Percentiles rank a stretch among this genome's conserved stretches.
Evolutionary conservation across 768 basidiomycete species (phyloP).

Genomic region (Tylopilus subfusipes): DNA sequence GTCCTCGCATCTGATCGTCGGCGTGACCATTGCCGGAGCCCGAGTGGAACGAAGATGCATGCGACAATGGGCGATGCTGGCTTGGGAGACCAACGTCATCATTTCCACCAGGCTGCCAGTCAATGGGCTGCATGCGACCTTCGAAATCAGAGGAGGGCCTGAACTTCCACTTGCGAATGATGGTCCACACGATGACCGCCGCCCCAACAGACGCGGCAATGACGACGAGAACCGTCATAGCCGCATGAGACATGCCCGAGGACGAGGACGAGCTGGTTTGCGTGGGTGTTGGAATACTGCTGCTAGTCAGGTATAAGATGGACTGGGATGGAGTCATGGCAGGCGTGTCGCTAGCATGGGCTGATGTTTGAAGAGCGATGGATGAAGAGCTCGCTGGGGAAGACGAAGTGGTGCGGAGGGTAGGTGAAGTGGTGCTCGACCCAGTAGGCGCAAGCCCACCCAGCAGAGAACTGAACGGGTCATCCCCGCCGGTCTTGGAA

Average conservation of each 20-base stretch:
- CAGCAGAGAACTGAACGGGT: conserved; percentile 9
- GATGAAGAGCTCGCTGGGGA: conserved; percentile 17
- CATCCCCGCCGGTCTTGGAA: conserved; percentile 5
- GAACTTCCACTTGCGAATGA: conserved; percentile 92
- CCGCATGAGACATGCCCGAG: conserved; percentile 41
- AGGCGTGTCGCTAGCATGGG: conserved; percentile 28
- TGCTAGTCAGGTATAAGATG: conserved; percentile 38
- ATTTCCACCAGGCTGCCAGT: conserved; percentile 70
- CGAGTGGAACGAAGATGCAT: conserved; percentile 70
- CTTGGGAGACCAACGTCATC: conserved; percentile 46
- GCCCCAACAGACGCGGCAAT: conserved; percentile 67
- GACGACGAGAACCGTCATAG: conserved; percentile 62
- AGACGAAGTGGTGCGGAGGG: conserved; percentile 16
- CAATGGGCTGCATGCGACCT: conserved; percentile 81
- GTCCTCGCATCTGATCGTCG: conserved; percentile 33
- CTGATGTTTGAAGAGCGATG: conserved; percentile 8
- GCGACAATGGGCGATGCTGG: conserved; percentile 49
- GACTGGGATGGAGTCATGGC: conserved; percentile 45
- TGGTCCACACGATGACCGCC: conserved; percentile 75
- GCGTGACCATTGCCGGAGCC: conserved; percentile 36
- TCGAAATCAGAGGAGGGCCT: conserved; percentile 77
- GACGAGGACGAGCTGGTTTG: conserved; percentile 16
- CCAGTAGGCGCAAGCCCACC: conserved; percentile 11
- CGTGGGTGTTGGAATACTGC: conserved; percentile 20
- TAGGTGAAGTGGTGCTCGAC: conserved; percentile 19